These are phyloP conservation scores for Chrysanthemum makinoi DNA, from an alignment of 129 eudicot genomes.

Conservation along the genomic window DNA sequence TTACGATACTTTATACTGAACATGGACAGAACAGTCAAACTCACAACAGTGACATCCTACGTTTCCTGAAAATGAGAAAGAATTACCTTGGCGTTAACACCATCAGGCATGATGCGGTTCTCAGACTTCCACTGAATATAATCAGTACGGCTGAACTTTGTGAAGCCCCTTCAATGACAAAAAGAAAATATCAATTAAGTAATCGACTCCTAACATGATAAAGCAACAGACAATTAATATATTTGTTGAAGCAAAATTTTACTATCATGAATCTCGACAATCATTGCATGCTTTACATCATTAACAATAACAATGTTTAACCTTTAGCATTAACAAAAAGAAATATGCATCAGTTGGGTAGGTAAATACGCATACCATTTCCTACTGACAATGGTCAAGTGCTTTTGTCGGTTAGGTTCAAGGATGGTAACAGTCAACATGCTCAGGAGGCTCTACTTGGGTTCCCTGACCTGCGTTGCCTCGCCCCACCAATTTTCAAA, in stretches of 20 bases:
- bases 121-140: slow-evolving; percentile 62
- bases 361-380: slow-evolving; percentile 48
- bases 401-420: slow-evolving; percentile 73
- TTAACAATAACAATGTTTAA: background rate
- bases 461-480: no score
- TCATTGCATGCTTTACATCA: background rate
- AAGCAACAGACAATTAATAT: background rate
- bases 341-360: background rate
- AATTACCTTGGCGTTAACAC: slow-evolving; percentile 83
- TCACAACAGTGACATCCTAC: no score
- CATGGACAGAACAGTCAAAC: background rate
- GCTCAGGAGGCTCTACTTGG: no score
- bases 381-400: slow-evolving; percentile 70
- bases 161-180: slow-evolving; percentile 58
- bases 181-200: background rate
- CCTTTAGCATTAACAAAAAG: background rate
- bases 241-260: background rate
- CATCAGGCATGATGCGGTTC: slow-evolving; percentile 64
- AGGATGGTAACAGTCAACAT: no score
- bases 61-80: no score
- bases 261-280: no score
- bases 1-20: background rate
- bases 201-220: background rate
- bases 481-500: no score
- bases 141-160: slow-evolving; percentile 73